These are phyloP conservation scores for Cladosporium austrohemisphaericum DNA, from an alignment of 2,329 filamentous ascomycete genomes.

Conservation along the genomic window DNA sequence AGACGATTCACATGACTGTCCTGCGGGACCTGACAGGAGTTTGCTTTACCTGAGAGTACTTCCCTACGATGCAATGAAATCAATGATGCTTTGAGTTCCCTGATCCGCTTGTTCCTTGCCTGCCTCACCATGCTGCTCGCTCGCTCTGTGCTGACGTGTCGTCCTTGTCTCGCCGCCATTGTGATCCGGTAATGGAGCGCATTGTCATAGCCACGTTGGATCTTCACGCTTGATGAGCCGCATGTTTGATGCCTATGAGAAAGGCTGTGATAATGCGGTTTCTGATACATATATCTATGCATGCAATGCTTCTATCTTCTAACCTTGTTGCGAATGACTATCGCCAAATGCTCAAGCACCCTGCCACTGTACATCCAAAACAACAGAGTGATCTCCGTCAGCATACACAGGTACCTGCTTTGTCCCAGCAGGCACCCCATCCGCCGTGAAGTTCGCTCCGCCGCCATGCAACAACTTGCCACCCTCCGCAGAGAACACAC, in stretches of 20 bases:
- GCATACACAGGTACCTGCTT: slow-evolving; percentile 45
- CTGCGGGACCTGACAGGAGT: neutral
- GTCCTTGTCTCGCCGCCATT: too few species aligned
- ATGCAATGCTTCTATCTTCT: neutral
- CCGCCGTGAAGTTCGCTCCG: slow-evolving; percentile 42
- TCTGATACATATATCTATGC: too few species aligned
- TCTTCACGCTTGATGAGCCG: too few species aligned
- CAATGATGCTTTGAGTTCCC: too few species aligned
- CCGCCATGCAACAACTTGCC: slow-evolving; percentile 38
- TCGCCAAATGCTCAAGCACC: slow-evolving; percentile 17
- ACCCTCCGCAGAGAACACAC: slow-evolving; percentile 39
- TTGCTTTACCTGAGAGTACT: slow-evolving; percentile 5
- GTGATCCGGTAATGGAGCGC: too few species aligned
- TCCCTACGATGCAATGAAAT: slow-evolving; percentile 7
- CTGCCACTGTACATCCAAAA: slow-evolving; percentile 39
- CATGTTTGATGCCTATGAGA: too few species aligned
- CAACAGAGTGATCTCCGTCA: slow-evolving; percentile 27
- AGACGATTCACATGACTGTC: neutral
- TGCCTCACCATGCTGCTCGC: too few species aligned
- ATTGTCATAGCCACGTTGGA: too few species aligned
- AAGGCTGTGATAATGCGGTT: too few species aligned
- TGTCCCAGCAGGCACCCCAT: slow-evolving; percentile 40
- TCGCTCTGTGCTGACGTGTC: too few species aligned
- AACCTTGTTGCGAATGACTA: neutral
- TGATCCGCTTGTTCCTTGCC: too few species aligned